Evolutionary conservation across 495 filamentous ascomycete genomes (phyloP), one percentile per base, ranked within the genome.

Genomic region (Podospora comata): DNA sequence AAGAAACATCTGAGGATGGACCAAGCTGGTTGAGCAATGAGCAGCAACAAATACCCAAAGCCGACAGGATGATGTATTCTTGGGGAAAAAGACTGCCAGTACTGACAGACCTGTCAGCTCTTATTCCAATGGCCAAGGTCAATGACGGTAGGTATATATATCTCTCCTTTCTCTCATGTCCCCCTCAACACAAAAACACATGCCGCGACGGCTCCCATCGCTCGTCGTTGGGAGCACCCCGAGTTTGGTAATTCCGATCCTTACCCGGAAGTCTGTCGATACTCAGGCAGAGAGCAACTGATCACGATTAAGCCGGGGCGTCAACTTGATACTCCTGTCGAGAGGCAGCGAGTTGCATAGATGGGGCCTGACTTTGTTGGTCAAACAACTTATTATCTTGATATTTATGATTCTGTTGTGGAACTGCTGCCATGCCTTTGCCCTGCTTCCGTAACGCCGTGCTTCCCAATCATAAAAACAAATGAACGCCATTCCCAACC

Each of bases 271-370:
- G 63, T 74, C 74, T 76, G 77, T 79, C 75, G 72, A 53, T 60
- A 61, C 65, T 64, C n/a, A 75, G 81, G 82, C 82, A 79, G 73
- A 84, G 74, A 84, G 62, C 73, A 82, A 80, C 60, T 77, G 90
- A 89, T 88, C 89, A 86, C 91, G 88, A 95, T 92, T 96, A 95
- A 96, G 92, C 92, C 92, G 92, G 92, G 94, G 92, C 91, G 84
- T 83, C 87, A 77, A 79, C 75, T 84, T 74, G 7, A 72, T 80
- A 75, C 76, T 87, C 86, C 88, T 88, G 82, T 87, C 85, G 91
- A 94, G 81, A 94, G 88, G 86, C 83, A 79, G 82, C n/a, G 80
- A 76, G 88, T 86, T 88, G 89, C 88, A 84, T 95, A 89, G 92
- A 89, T 85, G 86, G 84, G 79, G 91, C 87, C 94, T 95, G 92